phyloP scores from a whole-genome alignment of 2,329 filamentous ascomycete genomes.

The Rutstroemia sp. region DNA sequence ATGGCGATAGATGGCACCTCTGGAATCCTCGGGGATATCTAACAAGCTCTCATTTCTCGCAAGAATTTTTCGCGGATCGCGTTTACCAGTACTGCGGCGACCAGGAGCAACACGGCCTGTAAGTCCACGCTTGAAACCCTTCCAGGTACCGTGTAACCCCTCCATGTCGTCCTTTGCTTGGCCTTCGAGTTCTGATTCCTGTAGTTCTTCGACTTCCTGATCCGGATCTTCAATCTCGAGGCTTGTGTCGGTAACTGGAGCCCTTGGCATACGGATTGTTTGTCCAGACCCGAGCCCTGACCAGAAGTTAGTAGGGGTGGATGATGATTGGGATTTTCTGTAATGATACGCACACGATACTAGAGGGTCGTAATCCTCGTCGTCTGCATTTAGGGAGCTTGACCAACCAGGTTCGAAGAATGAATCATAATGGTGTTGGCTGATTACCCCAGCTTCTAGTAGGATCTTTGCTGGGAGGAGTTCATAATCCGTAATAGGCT shows the following conservation, averaged over 20 bases:
- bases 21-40: constrained; percentile 18
- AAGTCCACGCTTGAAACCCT: constrained; percentile 19
- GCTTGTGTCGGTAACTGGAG: constrained; percentile 20
- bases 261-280: constrained; percentile 17
- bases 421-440: constrained; percentile 53
- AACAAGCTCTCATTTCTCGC: constrained; percentile 18
- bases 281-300: constrained; percentile 22
- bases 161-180: constrained; percentile 18
- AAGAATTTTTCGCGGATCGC: constrained; percentile 17
- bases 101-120: constrained; percentile 19
- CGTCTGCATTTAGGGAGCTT: constrained; percentile 8
- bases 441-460: constrained; percentile 49
- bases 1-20: constrained; percentile 28
- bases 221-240: constrained; percentile 25
- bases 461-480: constrained; percentile 50
- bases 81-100: constrained; percentile 4
- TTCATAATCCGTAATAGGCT: constrained; percentile 20
- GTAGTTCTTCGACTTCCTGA: constrained; percentile 23
- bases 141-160: constrained; percentile 19
- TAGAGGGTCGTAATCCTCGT: constrained; percentile 6
- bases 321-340: background rate
- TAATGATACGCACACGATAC: constrained; percentile 14
- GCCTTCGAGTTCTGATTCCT: constrained; percentile 18
- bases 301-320: constrained; percentile 1
- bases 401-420: constrained; percentile 41